Percentiles rank a stretch among this genome's conserved stretches.
phyloP scores from a whole-genome alignment of 2,329 filamentous ascomycete genomes.

The Neonectria punicea region DNA sequence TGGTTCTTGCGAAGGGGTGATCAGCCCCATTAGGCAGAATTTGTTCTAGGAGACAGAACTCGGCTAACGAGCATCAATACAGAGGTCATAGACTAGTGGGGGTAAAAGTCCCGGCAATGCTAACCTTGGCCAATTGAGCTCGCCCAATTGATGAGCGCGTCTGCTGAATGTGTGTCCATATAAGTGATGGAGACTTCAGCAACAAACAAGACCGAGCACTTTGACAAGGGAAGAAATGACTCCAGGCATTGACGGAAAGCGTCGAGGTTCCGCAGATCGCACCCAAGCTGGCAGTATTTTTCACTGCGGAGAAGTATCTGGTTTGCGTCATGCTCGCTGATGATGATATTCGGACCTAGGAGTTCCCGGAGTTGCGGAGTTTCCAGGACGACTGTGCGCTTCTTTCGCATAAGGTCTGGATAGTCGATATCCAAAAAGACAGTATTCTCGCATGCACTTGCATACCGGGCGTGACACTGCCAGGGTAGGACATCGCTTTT shows the following conservation, averaged over 20 bases:
- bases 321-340: conserved; percentile 53
- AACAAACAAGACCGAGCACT: conserved; percentile 77
- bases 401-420: conserved; percentile 79
- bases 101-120: conserved; percentile 29
- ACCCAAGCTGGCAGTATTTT: conserved; percentile 82
- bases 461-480: conserved; percentile 78
- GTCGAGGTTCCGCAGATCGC: conserved; percentile 77
- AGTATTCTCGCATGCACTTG: conserved; percentile 64
- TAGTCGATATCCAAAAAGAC: conserved; percentile 90
- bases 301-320: conserved; percentile 71
- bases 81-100: background rate
- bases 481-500: conserved; percentile 86
- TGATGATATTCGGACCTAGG: conserved; percentile 43
- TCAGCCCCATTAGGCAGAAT: conserved; percentile 79
- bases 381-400: conserved; percentile 73
- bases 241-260: conserved; percentile 69
- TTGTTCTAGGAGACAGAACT: conserved; percentile 90
- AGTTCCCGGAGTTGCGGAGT: conserved; percentile 65
- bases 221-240: conserved; percentile 64
- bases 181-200: conserved; percentile 94
- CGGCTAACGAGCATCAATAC: conserved; percentile 52
- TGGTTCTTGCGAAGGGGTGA: conserved; percentile 87
- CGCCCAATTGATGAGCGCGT: conserved; percentile 83
- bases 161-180: conserved; percentile 79
- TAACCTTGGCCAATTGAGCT: conserved; percentile 74